Conservation (phyloP, 2,329 filamentous ascomycete genomes). For the Fusarium poae region DNA sequence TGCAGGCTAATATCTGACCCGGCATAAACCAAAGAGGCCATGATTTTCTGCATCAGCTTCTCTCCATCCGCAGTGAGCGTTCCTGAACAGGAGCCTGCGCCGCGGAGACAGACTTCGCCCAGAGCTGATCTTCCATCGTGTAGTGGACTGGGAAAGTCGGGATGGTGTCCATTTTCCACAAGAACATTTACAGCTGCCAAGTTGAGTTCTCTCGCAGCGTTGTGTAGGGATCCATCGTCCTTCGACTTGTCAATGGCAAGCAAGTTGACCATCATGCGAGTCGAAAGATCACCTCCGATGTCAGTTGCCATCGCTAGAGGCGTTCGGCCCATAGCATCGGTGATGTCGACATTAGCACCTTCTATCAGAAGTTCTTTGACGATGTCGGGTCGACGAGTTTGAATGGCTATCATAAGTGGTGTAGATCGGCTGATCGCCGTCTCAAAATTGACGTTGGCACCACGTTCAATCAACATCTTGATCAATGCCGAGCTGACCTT, state of each 20-base stretch:
- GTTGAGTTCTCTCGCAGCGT: conserved; percentile 71
- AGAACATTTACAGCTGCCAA: conserved; percentile 68
- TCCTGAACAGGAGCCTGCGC: conserved; percentile 57
- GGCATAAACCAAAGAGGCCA: conserved; percentile 67
- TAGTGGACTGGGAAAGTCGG: conserved; percentile 73
- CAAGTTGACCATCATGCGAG: conserved; percentile 67
- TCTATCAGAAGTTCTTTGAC: conserved; percentile 68
- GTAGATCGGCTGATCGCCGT: conserved; percentile 66
- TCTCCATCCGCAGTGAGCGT: conserved; percentile 62
- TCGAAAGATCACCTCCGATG: conserved; percentile 65
- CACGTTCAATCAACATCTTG: conserved; percentile 65
- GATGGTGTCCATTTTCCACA: conserved; percentile 70
- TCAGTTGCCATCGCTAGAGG: conserved; percentile 71
- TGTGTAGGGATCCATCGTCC: conserved; percentile 76
- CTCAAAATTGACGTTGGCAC: conserved; percentile 69
- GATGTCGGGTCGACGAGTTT: conserved; percentile 67
- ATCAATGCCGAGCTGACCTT: conserved; percentile 70
- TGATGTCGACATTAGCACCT: conserved; percentile 70
- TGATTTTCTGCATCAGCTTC: conserved; percentile 68
- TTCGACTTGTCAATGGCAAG: conserved; percentile 67
- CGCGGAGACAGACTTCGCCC: conserved; percentile 72
- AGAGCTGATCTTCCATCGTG: conserved; percentile 74
- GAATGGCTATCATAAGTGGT: conserved; percentile 71
- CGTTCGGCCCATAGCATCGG: conserved; percentile 69
- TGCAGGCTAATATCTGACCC: conserved; percentile 69